Conservation (phyloP, 129 eudicot genomes). For the Flaveria robusta region DNA sequence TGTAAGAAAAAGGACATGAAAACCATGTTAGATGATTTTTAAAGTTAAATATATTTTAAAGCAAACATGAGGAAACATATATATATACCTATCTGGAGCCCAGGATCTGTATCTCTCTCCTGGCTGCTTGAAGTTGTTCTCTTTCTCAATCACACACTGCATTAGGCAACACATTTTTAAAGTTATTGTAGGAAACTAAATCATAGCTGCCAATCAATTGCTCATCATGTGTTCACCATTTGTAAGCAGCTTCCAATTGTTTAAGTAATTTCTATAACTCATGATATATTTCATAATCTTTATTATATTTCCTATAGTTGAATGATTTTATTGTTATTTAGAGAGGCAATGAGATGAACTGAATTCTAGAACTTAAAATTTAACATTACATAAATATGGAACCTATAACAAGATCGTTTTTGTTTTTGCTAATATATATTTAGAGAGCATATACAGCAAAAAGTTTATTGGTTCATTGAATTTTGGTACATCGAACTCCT, state of each 20-base stretch:
- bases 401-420: no score
- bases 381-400: no score
- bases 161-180: conserved; percentile 6
- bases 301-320: no score
- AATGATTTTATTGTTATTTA: no score
- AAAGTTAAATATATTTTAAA: not conserved
- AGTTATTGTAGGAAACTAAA: not conserved
- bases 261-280: not conserved
- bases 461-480: not conserved
- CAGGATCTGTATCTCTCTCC: conserved; percentile 89
- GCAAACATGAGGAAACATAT: not conserved
- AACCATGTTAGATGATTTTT: not conserved
- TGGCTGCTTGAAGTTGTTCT: conserved; percentile 90
- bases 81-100: conserved; percentile 65
- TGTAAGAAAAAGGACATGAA: conserved; percentile 30
- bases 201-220: not conserved
- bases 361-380: no score
- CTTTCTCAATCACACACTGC: conserved; percentile 71
- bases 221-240: not conserved
- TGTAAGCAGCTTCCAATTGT: not conserved
- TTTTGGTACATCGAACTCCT: not conserved
- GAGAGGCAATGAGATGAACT: no score
- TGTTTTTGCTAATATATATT: not conserved
- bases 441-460: not conserved
- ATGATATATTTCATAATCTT: not conserved